A percentile compares a stretch with the other conserved stretches of the same genome.
Conservation (phyloP, 169 alveolate species). For the Plasmodium berghei region DNA sequence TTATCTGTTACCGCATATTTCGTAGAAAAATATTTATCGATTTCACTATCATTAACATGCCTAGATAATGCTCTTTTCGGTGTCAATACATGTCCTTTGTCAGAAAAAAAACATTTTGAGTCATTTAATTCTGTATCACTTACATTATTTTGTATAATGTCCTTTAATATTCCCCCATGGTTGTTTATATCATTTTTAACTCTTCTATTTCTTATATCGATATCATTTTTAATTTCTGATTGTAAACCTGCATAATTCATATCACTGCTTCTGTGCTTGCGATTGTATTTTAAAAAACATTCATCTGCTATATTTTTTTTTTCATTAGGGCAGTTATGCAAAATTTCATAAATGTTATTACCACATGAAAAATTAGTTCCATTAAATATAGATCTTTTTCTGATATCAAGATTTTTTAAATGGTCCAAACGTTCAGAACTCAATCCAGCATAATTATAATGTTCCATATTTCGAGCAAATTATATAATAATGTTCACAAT, state of each 20-base stretch:
- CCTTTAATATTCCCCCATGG: slow-evolving; percentile 41
- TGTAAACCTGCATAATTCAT: slow-evolving; percentile 45
- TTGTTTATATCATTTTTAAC: slow-evolving; percentile 17
- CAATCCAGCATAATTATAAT: slow-evolving; percentile 55
- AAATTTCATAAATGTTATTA: slow-evolving; percentile 54
- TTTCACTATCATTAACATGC: slow-evolving; percentile 71
- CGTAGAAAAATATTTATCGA: slow-evolving; percentile 68
- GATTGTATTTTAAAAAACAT: background rate
- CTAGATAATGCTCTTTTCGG: slow-evolving; percentile 62
- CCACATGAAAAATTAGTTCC: slow-evolving; percentile 33
- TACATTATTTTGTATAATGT: slow-evolving; percentile 47
- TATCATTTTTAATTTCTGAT: slow-evolving; percentile 44
- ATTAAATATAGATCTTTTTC: slow-evolving; percentile 29
- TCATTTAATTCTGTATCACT: slow-evolving; percentile 7
- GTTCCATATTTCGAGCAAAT: slow-evolving; percentile 19
- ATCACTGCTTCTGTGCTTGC: slow-evolving; percentile 11
- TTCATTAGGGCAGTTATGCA: slow-evolving; percentile 40
- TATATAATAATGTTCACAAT: background rate
- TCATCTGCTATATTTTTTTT: slow-evolving; percentile 21
- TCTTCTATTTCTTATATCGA: slow-evolving; percentile 39
- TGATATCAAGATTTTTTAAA: slow-evolving; percentile 34
- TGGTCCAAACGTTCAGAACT: slow-evolving; percentile 67
- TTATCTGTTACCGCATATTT: slow-evolving; percentile 67
- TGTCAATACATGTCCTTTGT: slow-evolving; percentile 60
- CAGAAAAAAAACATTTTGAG: slow-evolving; percentile 57